Conservation (phyloP, 2,329 filamentous ascomycete genomes). For the Bisporella sp. region DNA sequence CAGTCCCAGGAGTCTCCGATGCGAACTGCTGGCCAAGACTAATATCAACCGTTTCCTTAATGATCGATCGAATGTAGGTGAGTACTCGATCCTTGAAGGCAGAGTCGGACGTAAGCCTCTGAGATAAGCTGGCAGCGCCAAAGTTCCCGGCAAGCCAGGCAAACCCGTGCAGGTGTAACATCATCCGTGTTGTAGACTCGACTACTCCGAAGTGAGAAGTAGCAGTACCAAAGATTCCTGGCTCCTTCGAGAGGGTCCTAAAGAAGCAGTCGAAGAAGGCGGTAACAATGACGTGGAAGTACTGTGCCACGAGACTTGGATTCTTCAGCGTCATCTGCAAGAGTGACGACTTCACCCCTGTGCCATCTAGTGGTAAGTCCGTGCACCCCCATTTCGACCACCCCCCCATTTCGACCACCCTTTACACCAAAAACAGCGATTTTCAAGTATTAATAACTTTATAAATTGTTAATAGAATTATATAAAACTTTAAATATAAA, state of each 20-base stretch:
- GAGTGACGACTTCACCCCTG: slow-evolving; percentile 5
- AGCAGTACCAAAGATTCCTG: slow-evolving; percentile 6
- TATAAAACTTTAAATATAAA: too few relatives aligned
- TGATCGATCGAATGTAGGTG: slow-evolving; percentile 8
- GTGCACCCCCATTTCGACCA: too few relatives aligned
- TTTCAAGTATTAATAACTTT: too few relatives aligned
- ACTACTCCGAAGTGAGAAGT: background rate
- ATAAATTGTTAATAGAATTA: too few relatives aligned
- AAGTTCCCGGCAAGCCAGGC: slow-evolving; percentile 5
- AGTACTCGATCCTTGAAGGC: slow-evolving; percentile 7
- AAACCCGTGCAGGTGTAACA: slow-evolving; percentile 9
- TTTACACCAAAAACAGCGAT: too few relatives aligned
- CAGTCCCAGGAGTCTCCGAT: slow-evolving; percentile 5
- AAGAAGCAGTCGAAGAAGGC: too few relatives aligned
- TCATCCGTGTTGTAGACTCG: slow-evolving; percentile 8
- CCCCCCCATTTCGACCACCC: too few relatives aligned
- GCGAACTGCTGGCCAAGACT: slow-evolving; percentile 7
- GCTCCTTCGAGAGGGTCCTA: slow-evolving; percentile 2
- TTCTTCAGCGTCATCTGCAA: slow-evolving; percentile 1
- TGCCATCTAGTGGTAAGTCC: slow-evolving; percentile 6
- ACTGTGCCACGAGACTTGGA: too few relatives aligned
- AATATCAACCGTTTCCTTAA: slow-evolving; percentile 8
- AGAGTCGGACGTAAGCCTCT: slow-evolving; percentile 6
- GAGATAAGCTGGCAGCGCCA: slow-evolving; percentile 4
- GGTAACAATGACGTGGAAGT: too few relatives aligned